Evolutionary conservation across 140 eudicot genomes (phyloP).

Genomic region (Oenanthe javanica): DNA sequence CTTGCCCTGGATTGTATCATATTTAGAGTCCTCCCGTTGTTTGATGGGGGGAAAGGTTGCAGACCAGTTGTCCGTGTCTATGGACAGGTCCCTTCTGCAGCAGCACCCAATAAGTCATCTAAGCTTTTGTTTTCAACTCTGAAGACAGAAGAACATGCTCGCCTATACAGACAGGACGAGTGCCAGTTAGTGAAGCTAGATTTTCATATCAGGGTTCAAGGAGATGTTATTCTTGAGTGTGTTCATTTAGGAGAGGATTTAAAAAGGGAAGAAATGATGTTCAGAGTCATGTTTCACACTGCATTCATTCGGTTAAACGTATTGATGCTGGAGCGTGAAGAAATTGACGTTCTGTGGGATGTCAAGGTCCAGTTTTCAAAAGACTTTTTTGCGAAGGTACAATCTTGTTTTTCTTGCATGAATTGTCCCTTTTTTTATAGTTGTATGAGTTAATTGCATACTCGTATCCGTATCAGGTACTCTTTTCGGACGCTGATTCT

Average conservation of each 20-base stretch:
- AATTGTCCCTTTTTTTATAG: conserved; percentile 15
- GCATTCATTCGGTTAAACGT: not conserved
- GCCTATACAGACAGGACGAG: not conserved
- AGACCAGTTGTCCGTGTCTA: conserved; percentile 2
- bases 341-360: conserved; percentile 1
- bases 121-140: not conserved
- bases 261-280: conserved; percentile 1
- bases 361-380: not conserved
- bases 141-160: not conserved
- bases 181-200: not conserved
- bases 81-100: not conserved
- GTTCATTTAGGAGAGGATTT: conserved; percentile 5
- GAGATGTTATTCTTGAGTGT: conserved; percentile 5
- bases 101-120: not conserved
- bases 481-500: conserved; percentile 77
- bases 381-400: conserved; percentile 1
- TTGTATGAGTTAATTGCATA: conserved; percentile 30
- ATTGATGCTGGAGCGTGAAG: not conserved
- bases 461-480: conserved; percentile 67
- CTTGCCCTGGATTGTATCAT: not conserved
- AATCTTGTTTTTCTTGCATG: not conserved
- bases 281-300: conserved; percentile 4
- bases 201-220: conserved; percentile 1
- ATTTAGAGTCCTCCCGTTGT: not conserved
- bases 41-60: conserved; percentile 1